Evolutionary conservation across 139 green algal species (phyloP).

Genomic region (Asterochloris erici): DNA sequence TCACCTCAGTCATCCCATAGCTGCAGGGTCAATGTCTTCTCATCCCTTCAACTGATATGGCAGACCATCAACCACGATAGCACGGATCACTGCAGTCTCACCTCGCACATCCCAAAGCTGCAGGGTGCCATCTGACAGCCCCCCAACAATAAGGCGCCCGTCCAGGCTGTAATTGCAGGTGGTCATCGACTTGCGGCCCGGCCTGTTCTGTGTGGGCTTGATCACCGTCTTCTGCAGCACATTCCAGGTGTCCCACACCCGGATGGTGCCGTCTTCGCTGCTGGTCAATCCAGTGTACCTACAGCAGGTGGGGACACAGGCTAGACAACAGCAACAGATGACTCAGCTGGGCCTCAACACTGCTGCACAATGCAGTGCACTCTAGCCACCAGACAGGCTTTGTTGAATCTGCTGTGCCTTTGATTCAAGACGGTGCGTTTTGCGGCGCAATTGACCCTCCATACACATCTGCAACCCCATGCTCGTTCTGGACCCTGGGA

Average conservation of each 20-base stretch:
- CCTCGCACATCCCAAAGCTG: slow-evolving; percentile 79
- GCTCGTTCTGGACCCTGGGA: too few species aligned
- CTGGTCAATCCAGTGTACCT: slow-evolving; percentile 71
- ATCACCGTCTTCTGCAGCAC: slow-evolving; percentile 87
- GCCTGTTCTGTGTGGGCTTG: slow-evolving; percentile 68
- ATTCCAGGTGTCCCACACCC: slow-evolving; percentile 80
- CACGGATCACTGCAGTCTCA: not conserved
- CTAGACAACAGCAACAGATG: too few species aligned
- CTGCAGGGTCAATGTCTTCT: too few species aligned
- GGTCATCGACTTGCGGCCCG: slow-evolving; percentile 75
- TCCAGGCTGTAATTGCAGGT: slow-evolving; percentile 68
- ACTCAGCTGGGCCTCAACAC: not conserved
- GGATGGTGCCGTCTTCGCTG: slow-evolving; percentile 87
- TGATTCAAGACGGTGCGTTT: too few species aligned
- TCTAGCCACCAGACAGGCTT: not conserved
- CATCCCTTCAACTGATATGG: too few species aligned
- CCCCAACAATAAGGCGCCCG: slow-evolving; percentile 74
- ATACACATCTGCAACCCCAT: too few species aligned
- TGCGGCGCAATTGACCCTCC: too few species aligned
- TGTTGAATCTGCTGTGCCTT: too few species aligned
- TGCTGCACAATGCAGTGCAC: not conserved
- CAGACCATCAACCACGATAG: too few species aligned
- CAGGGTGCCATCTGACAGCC: slow-evolving; percentile 86
- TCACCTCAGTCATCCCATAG: too few species aligned
- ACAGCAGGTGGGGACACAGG: not conserved